Evolutionary conservation across 306 rosid genomes (phyloP).

Genomic region (apple (Malus domestica)): ASM211411v1 NC_041790.1:29503501-29504000

Average conservation of each 20-base stretch:
- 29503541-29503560: constrained; percentile 22
- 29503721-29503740: constrained; percentile 27
- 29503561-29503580: constrained; percentile 23
- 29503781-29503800: constrained; percentile 48
- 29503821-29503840: constrained; percentile 72
- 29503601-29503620: constrained; percentile 28
- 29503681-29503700: constrained; percentile 73
- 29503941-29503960: constrained; percentile 40
- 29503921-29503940: constrained; percentile 27
- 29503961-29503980: constrained; percentile 91
- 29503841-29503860: constrained; percentile 37
- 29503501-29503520: constrained; percentile 41
- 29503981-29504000: constrained; percentile 38
- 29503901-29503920: constrained; percentile 38
- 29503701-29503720: constrained; percentile 47
- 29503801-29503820: constrained; percentile 42
- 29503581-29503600: constrained; percentile 26
- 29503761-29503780: constrained; percentile 45
- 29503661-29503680: constrained; percentile 76
- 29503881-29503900: constrained; percentile 74
- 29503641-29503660: constrained; percentile 39
- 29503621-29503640: constrained; percentile 36
- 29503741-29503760: constrained; percentile 44
- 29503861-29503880: constrained; percentile 46
- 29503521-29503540: constrained; percentile 31